Percentiles rank a stretch among this genome's conserved stretches.
These are phyloP conservation scores for Lepiota venenata DNA, from an alignment of 768 basidiomycete genomes.

Conservation along the genomic window DNA sequence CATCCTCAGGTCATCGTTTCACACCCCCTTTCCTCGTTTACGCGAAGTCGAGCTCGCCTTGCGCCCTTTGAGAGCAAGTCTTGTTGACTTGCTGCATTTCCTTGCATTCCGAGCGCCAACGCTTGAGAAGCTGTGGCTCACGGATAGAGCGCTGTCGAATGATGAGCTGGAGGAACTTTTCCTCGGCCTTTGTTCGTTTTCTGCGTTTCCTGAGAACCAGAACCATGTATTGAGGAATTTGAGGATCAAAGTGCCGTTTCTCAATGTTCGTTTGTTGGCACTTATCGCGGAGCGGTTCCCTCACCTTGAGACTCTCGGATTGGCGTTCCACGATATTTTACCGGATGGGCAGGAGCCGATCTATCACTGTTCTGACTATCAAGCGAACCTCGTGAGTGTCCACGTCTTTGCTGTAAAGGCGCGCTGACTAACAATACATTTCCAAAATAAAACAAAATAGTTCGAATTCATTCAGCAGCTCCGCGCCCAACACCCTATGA, in stretches of 20 bases:
- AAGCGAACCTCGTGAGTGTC: constrained; percentile 8
- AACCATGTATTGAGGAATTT: constrained; percentile 2
- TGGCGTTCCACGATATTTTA: constrained; percentile 9
- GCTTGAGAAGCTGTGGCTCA: constrained; percentile 30
- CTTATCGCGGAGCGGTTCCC: constrained; percentile 9
- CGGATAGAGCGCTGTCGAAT: constrained; percentile 30
- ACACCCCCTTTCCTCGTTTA: constrained; percentile 28
- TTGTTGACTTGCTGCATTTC: constrained; percentile 25
- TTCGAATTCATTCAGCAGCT: background rate
- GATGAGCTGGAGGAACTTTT: constrained; percentile 30
- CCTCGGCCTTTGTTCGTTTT: constrained; percentile 13
- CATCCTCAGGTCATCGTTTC: constrained; percentile 25
- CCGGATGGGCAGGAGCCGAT: background rate
- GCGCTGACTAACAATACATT: background rate
- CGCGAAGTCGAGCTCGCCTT: constrained; percentile 30
- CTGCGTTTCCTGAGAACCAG: background rate
- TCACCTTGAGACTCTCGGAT: constrained; percentile 3
- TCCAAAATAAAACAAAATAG: background rate
- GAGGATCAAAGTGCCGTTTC: constrained; percentile 5
- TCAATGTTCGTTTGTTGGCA: constrained; percentile 4
- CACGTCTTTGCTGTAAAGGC: background rate
- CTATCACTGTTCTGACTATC: background rate
- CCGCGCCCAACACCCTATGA: background rate
- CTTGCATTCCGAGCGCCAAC: constrained; percentile 25
- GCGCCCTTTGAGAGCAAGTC: constrained; percentile 34